Evolutionary conservation across 768 basidiomycete genomes (phyloP).

Genomic region (Russula griseocarnosa): DNA sequence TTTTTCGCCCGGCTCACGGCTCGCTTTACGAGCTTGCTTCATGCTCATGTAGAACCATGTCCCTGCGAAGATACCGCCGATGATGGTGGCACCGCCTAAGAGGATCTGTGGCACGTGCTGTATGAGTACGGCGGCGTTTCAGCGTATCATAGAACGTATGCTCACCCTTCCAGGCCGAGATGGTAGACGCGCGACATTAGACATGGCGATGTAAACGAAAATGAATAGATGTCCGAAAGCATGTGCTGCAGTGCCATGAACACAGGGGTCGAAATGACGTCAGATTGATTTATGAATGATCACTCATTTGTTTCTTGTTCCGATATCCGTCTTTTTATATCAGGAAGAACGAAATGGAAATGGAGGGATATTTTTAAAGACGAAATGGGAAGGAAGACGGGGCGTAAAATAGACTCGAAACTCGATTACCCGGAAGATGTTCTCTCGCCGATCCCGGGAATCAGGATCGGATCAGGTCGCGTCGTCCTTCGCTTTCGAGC

Average conservation of each 20-base stretch:
- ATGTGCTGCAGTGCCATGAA: too few relatives aligned
- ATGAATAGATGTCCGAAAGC: too few relatives aligned
- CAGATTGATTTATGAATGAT: neutral
- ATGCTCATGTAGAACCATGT: conserved; percentile 20
- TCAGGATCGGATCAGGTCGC: neutral
- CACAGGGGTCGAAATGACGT: conserved; percentile 1
- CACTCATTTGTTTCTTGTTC: neutral
- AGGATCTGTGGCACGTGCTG: conserved; percentile 1
- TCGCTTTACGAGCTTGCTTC: conserved; percentile 22
- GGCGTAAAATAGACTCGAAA: neutral
- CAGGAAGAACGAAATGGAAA: neutral
- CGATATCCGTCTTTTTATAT: neutral
- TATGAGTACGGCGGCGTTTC: neutral
- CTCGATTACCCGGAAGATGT: too few relatives aligned
- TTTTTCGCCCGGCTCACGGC: conserved; percentile 19
- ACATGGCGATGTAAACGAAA: neutral
- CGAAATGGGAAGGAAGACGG: neutral
- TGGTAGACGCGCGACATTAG: conserved; percentile 1
- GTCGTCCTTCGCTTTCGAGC: conserved; percentile 6
- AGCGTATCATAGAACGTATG: neutral
- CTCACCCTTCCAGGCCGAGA: conserved; percentile 11
- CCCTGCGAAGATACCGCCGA: conserved; percentile 13
- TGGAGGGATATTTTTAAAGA: too few relatives aligned
- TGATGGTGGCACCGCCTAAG: conserved; percentile 17
- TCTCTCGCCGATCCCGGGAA: neutral